These are phyloP conservation scores for Coemansia sp. DNA, from an alignment of 192 early-diverging fungal species.

Conservation along the genomic window DNA sequence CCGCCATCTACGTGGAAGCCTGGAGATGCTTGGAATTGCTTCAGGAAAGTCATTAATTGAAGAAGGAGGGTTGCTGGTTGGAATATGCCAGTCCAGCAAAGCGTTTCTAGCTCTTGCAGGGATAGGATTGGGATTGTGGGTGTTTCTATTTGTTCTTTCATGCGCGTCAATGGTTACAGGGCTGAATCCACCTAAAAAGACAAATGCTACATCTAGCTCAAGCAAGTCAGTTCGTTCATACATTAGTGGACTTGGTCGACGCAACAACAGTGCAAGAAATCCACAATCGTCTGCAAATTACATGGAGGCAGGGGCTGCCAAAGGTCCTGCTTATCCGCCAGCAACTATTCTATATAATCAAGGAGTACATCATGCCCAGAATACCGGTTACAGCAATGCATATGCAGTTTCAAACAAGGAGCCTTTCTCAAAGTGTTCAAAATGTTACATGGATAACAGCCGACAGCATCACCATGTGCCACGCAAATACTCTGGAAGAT, in stretches of 20 bases:
- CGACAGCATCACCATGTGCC: not conserved
- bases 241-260: constrained; percentile 5
- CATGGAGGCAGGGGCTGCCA: not conserved
- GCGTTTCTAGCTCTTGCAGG: constrained; percentile 44
- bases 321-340: not conserved
- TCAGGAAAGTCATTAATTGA: constrained; percentile 44
- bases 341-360: not conserved
- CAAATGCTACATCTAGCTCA: constrained; percentile 8
- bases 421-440: not conserved
- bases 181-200: constrained; percentile 20
- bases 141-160: constrained; percentile 32
- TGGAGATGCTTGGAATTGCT: constrained; percentile 34
- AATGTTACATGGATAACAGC: not conserved
- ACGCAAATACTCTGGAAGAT: not conserved
- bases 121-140: constrained; percentile 40
- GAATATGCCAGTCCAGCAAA: constrained; percentile 50
- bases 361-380: not conserved
- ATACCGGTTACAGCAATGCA: not conserved
- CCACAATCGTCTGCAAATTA: constrained; percentile 15
- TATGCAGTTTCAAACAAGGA: not conserved
- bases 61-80: constrained; percentile 42
- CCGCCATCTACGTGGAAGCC: constrained; percentile 26
- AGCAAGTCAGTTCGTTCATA: constrained; percentile 24
- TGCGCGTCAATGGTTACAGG: constrained; percentile 37
- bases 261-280: not conserved